Evolutionary conservation across 352 stramenopile species (phyloP), one percentile per base, ranked within the genome.

Genomic region (Pythium scleroteichum): DNA sequence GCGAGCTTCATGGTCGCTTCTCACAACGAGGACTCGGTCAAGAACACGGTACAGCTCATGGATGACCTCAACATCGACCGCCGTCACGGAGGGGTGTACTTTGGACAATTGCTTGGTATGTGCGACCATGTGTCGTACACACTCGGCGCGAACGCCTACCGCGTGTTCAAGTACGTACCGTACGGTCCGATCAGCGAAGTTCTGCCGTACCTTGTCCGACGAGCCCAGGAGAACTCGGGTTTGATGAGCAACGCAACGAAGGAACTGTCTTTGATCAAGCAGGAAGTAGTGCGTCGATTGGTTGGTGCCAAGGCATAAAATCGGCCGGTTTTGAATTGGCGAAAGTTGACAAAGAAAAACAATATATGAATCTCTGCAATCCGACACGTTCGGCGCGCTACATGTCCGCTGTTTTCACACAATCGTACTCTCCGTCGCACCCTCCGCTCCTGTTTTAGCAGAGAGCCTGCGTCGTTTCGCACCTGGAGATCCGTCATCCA

Each of bases 61-160:
- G 72, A 92, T 42, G 77, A 96, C 38, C 74, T 97, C 41, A 74
- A 79, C 22, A 92, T 99, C 44, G 75, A 88, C 52, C 82, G 78
- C 29, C 64, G 71, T n/a, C 69, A 64, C 12, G 78, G 78, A 49
- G 82, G 83, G n/a, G 84, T 97, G 13, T 96, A 90, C 73, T 99
- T 99, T 80, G 97, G 92, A 10, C 97, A 99, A 72, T 82, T 99
- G 23, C 92, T 98, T 29, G 97, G 97, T 62, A 99, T 99, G 96
- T 94, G 87, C 54, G 97, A 99, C 78, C 90, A 99, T 73, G 77
- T 99, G 16, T 98, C 91, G 38, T 98, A 97, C 76, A 96, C 91
- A 29, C 85, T 99, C 10, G 96, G 95, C 35, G 73, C 71, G n/a
- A 66, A 92, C 46, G 82, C 83, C 17, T 99, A 97, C 73, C 92